Percentiles rank a stretch among this genome's conserved stretches.
These are phyloP conservation scores for Vanderwaltozyma tropicalis DNA, from an alignment of 805 yeast genomes.

Conservation along the genomic window DNA sequence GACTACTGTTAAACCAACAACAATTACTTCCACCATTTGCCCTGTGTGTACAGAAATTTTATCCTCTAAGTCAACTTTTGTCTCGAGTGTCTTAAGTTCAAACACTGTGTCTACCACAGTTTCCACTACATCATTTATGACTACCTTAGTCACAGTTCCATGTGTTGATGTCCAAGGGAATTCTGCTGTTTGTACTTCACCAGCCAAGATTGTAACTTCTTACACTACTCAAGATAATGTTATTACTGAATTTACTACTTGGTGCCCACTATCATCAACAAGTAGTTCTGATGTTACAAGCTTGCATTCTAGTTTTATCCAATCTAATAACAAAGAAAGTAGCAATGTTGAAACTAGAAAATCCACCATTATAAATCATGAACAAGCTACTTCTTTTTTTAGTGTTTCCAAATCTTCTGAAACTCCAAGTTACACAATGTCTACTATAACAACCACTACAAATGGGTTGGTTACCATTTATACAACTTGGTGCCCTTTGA, in stretches of 20 bases:
- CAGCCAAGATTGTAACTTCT: slow-evolving; percentile 24
- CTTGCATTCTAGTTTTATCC: no score
- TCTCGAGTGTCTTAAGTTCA: no score
- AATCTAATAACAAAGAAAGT: background rate
- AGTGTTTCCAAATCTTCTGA: no score
- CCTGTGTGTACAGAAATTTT: background rate
- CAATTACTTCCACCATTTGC: slow-evolving; percentile 1
- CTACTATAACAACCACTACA: background rate
- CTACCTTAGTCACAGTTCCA: background rate
- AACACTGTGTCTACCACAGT: no score
- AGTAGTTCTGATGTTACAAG: no score
- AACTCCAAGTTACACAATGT: background rate
- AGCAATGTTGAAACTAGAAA: background rate
- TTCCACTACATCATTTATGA: background rate
- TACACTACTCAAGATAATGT: slow-evolving; percentile 21
- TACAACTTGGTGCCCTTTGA: no score
- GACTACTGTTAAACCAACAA: background rate
- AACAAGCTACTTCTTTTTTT: no score
- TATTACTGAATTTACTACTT: background rate
- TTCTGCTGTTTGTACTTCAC: slow-evolving; percentile 11
- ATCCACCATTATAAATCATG: background rate
- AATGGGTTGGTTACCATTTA: no score
- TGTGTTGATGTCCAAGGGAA: background rate
- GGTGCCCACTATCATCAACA: background rate
- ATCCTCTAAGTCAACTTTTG: background rate